Percentiles rank a stretch among this genome's conserved stretches.
Conservation (phyloP, 108 stramenopile genomes). For the Cyclostephanos invisitatus region DNA sequence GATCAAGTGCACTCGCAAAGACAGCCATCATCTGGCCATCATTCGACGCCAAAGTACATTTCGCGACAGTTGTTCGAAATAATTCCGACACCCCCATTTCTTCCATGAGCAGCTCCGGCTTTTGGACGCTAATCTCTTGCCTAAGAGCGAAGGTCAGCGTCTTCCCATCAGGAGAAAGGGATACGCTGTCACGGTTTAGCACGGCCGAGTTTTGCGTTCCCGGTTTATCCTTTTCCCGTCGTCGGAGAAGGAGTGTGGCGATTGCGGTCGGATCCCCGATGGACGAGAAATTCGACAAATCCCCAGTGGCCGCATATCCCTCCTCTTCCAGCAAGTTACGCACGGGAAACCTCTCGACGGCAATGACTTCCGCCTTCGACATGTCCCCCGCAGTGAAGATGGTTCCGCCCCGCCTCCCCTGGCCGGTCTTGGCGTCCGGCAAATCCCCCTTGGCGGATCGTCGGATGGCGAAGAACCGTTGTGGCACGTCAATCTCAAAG, state of each 20-base stretch:
- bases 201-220: conserved; percentile 47
- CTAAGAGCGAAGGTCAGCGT: conserved; percentile 59
- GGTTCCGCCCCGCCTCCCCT: conserved; percentile 76
- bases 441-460: conserved; percentile 81
- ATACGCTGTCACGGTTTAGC: conserved; percentile 42
- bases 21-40: conserved; percentile 83
- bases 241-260: conserved; percentile 62
- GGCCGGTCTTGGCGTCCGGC: conserved; percentile 80
- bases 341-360: conserved; percentile 80
- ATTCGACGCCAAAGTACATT: conserved; percentile 63
- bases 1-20: conserved; percentile 79
- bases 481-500: conserved; percentile 67
- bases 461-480: conserved; percentile 68
- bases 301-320: conserved; percentile 71
- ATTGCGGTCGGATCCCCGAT: conserved; percentile 69
- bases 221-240: conserved; percentile 79
- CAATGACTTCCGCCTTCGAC: conserved; percentile 83
- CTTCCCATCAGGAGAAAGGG: conserved; percentile 62
- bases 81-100: conserved; percentile 68
- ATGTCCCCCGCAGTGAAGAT: conserved; percentile 89
- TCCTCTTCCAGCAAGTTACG: conserved; percentile 74
- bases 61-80: conserved; percentile 73
- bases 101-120: conserved; percentile 84
- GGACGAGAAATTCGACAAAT: conserved; percentile 65
- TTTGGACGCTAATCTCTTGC: conserved; percentile 84